Conservation (phyloP, 1,139 yeast species). For the Entelexis sorbosivorans region DNA sequence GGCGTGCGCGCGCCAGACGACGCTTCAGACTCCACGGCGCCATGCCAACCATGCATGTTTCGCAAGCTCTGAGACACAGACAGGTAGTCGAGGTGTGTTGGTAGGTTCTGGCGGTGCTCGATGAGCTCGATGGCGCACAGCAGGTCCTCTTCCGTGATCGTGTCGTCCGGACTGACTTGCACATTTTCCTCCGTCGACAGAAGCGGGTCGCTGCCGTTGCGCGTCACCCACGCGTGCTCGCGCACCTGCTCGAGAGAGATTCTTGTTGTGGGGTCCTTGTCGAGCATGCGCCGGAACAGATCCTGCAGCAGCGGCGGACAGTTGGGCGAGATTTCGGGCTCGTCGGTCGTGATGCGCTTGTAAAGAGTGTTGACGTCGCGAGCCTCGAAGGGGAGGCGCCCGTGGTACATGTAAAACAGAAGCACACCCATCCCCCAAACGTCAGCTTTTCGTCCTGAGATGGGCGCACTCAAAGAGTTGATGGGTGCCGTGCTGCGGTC, state of each 20-base stretch:
- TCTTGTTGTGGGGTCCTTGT: slow-evolving; percentile 48
- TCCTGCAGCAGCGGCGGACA: slow-evolving; percentile 25
- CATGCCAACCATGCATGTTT: slow-evolving; percentile 23
- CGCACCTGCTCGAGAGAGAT: slow-evolving; percentile 44
- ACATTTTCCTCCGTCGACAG: slow-evolving; percentile 33
- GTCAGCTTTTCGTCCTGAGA: slow-evolving; percentile 56
- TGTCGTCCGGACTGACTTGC: slow-evolving; percentile 25
- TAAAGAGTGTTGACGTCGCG: slow-evolving; percentile 42
- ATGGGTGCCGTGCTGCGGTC: not conserved
- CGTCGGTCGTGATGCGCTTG: slow-evolving; percentile 26
- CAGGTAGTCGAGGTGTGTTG: slow-evolving; percentile 25
- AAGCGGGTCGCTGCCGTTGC: slow-evolving; percentile 32
- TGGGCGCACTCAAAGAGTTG: slow-evolving; percentile 26
- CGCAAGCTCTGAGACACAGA: slow-evolving; percentile 15
- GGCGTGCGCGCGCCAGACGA: slow-evolving; percentile 17
- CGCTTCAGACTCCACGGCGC: slow-evolving; percentile 6
- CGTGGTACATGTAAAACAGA: slow-evolving; percentile 32
- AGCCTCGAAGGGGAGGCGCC: slow-evolving; percentile 34
- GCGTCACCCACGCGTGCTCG: slow-evolving; percentile 49
- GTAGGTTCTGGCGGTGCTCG: slow-evolving; percentile 23
- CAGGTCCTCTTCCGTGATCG: slow-evolving; percentile 34
- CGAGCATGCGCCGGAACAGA: slow-evolving; percentile 28
- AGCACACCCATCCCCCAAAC: slow-evolving; percentile 77
- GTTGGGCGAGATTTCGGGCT: slow-evolving; percentile 9
- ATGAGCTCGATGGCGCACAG: slow-evolving; percentile 32